Evolutionary conservation across 768 basidiomycete species (phyloP).

Genomic region (Lentinula raphanica): DNA sequence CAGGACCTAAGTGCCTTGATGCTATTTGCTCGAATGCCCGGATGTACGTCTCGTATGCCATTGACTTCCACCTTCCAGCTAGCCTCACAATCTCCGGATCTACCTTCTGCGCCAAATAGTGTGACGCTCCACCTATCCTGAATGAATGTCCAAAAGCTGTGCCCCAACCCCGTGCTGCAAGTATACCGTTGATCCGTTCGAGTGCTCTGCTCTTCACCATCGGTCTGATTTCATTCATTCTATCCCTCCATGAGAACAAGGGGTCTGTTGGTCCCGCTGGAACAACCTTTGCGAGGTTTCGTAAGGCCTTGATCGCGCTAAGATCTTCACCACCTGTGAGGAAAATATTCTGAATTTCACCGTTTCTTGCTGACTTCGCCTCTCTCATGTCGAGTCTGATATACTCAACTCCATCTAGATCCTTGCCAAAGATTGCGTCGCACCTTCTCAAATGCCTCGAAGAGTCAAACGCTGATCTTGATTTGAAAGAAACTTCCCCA

Average conservation of each 20-base stretch:
- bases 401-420: conserved; percentile 20
- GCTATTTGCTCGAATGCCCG: conserved; percentile 19
- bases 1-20: conserved; percentile 10
- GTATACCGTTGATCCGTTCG: conserved; percentile 13
- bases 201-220: conserved; percentile 15
- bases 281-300: conserved; percentile 20
- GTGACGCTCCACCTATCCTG: conserved; percentile 24
- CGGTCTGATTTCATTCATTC: too few species aligned
- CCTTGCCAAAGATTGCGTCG: conserved; percentile 15
- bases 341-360: too few species aligned
- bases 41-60: conserved; percentile 21
- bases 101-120: conserved; percentile 15
- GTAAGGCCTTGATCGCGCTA: conserved; percentile 26
- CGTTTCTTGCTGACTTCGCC: too few species aligned
- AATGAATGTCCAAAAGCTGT: conserved; percentile 24
- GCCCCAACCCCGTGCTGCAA: conserved; percentile 14
- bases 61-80: conserved; percentile 21
- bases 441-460: conserved; percentile 19
- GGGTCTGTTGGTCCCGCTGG: too few species aligned
- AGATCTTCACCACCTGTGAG: too few species aligned
- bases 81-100: conserved; percentile 18
- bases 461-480: conserved; percentile 16
- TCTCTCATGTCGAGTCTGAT: too few species aligned
- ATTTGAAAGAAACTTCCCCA: conserved; percentile 22
- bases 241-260: too few species aligned